phyloP scores from a whole-genome alignment of 2,329 filamentous ascomycete species.

The Cryoendolithus antarcticus region DNA sequence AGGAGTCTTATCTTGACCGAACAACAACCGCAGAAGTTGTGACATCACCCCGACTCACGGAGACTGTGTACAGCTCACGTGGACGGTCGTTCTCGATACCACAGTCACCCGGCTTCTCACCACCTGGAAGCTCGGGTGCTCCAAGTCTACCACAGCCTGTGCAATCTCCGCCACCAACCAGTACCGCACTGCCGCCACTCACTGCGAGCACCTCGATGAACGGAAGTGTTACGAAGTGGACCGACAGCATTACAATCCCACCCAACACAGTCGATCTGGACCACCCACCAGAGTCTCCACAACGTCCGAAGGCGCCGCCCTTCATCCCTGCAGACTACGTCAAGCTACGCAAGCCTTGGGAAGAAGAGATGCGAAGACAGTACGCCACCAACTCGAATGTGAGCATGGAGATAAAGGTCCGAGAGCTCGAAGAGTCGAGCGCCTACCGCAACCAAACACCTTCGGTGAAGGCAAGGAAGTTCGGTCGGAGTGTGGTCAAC shows the following conservation, averaged over 20 bases:
- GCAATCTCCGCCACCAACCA: no score
- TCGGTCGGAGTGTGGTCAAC: constrained; percentile 23
- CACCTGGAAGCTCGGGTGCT: no score
- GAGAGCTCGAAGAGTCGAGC: constrained; percentile 18
- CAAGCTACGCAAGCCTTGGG: constrained; percentile 19
- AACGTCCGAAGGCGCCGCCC: constrained; percentile 12
- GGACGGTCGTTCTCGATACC: background rate
- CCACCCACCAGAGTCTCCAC: background rate
- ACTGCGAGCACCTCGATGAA: constrained; percentile 1
- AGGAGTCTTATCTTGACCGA: constrained; percentile 18
- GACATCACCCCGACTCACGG: background rate
- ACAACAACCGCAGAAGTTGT: background rate
- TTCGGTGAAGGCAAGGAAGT: constrained; percentile 22
- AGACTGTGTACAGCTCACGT: background rate
- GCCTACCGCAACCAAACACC: constrained; percentile 15
- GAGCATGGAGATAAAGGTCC: constrained; percentile 16
- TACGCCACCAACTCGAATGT: constrained; percentile 4
- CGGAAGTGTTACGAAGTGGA: no score
- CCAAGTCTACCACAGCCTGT: no score
- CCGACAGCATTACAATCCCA: constrained; percentile 6
- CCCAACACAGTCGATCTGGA: background rate
- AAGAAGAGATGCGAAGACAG: constrained; percentile 19
- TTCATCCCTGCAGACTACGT: constrained; percentile 18
- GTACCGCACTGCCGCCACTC: background rate
- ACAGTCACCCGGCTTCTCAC: background rate